Evolutionary conservation across 805 yeast genomes (phyloP).

Genomic region (Geotrichum ghanense): DNA sequence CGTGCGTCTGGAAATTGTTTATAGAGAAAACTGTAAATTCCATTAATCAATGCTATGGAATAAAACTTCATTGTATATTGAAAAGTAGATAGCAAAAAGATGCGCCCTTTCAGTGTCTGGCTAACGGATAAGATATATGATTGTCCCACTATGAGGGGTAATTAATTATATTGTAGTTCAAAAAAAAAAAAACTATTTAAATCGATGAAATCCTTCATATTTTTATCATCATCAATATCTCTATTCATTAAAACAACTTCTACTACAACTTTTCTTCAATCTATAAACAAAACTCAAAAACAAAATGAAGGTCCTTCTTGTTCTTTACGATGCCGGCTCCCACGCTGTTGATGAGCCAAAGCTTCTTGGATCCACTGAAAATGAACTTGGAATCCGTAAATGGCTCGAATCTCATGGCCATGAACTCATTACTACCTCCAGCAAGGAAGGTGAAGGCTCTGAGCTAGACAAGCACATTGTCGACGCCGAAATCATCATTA

Average conservation of each 20-base stretch:
- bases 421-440: slow-evolving; percentile 49
- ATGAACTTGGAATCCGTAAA: slow-evolving; percentile 58
- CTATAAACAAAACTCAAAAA: neutral
- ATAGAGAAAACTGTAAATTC: too few relatives aligned
- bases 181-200: neutral
- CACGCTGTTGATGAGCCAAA: slow-evolving; percentile 51
- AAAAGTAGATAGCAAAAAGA: too few relatives aligned
- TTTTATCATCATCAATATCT: neutral
- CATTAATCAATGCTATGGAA: too few relatives aligned
- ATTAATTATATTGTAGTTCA: too few relatives aligned
- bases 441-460: slow-evolving; percentile 53
- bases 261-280: neutral
- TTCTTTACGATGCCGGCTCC: slow-evolving; percentile 44
- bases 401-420: slow-evolving; percentile 61
- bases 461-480: slow-evolving; percentile 52
- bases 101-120: too few relatives aligned
- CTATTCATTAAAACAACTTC: neutral
- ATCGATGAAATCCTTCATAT: neutral
- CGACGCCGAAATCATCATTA: slow-evolving; percentile 66
- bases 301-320: slow-evolving; percentile 36
- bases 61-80: too few relatives aligned
- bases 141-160: too few relatives aligned
- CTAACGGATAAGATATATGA: too few relatives aligned
- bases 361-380: slow-evolving; percentile 61
- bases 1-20: too few relatives aligned